Evolutionary conservation across 352 stramenopile species (phyloP).

Genomic region (Chrysophaeum taylorii): DNA sequence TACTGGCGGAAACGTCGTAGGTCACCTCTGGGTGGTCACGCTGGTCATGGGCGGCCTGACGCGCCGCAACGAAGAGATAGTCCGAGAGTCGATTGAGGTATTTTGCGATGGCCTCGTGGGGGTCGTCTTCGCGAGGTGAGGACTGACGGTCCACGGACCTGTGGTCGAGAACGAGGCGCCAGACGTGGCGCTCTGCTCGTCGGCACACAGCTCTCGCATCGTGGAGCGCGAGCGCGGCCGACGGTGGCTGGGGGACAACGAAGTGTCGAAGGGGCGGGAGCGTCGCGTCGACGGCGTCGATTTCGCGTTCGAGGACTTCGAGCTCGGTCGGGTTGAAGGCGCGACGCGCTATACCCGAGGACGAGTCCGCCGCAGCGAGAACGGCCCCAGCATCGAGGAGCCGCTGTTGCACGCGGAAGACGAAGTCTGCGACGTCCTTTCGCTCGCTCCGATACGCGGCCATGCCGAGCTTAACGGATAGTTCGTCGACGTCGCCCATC

Average conservation of each 20-base stretch:
- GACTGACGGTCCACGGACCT: too few relatives aligned
- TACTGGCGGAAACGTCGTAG: too few relatives aligned
- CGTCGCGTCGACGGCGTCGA: conserved; percentile 2
- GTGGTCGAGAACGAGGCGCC: not conserved
- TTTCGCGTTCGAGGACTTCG: not conserved
- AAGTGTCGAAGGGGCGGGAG: not conserved
- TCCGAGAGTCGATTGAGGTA: conserved; percentile 10
- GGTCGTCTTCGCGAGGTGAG: not conserved
- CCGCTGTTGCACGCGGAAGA: too few relatives aligned
- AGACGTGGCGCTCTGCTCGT: conserved; percentile 6
- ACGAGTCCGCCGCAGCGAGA: not conserved
- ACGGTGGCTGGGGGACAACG: not conserved
- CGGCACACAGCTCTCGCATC: not conserved
- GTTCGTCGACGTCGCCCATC: conserved; percentile 4
- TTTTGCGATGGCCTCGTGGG: not conserved
- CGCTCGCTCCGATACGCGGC: not conserved
- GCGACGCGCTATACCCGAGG: not conserved
- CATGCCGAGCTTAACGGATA: not conserved
- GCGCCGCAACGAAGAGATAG: conserved; percentile 1
- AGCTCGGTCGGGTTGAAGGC: not conserved
- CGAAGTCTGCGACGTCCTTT: too few relatives aligned
- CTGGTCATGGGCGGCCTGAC: not conserved
- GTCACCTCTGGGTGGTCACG: too few relatives aligned
- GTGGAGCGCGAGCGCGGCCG: not conserved
- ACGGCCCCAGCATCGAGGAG: not conserved